These are phyloP conservation scores for Chrysoporthe cubensis DNA, from an alignment of 2,329 filamentous ascomycete species.

Conservation along the genomic window DNA sequence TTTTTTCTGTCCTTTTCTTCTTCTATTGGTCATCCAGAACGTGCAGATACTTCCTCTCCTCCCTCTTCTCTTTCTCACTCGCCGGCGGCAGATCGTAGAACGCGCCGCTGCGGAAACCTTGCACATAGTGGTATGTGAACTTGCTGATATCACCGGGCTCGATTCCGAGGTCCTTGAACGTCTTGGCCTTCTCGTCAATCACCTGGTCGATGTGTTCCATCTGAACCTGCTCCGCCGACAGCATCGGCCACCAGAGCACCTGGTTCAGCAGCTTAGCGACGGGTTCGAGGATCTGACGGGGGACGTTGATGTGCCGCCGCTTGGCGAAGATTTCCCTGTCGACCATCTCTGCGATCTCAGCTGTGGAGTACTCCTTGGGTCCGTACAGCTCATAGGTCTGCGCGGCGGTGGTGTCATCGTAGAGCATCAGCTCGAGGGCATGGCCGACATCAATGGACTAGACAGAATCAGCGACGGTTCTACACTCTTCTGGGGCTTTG, in stretches of 20 bases:
- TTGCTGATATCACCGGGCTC: constrained; percentile 84
- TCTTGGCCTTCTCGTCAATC: constrained; percentile 91
- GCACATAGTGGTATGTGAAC: constrained; percentile 91
- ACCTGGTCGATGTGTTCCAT: constrained; percentile 90
- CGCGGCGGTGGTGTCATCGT: constrained; percentile 86
- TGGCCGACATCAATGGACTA: constrained; percentile 84
- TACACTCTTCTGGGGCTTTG: neutral
- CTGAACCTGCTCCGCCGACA: constrained; percentile 85
- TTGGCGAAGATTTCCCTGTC: constrained; percentile 92
- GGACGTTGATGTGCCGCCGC: constrained; percentile 88
- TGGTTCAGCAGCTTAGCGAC: constrained; percentile 76
- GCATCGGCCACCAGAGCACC: constrained; percentile 84
- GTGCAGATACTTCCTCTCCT: constrained; percentile 97
- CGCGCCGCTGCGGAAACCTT: constrained; percentile 85
- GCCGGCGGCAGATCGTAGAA: constrained; percentile 94
- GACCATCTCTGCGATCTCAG: constrained; percentile 83
- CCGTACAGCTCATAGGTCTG: constrained; percentile 96
- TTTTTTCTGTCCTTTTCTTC: constrained; percentile 47
- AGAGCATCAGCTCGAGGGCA: constrained; percentile 86
- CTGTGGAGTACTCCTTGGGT: constrained; percentile 87
- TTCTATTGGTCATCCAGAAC: constrained; percentile 80
- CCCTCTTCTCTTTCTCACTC: constrained; percentile 90
- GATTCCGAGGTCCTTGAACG: constrained; percentile 91
- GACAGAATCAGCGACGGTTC: neutral
- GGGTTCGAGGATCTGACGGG: constrained; percentile 79